Base-by-base conservation (phyloP, 352 stramenopile species). In the Phytophthora lateralis region DNA sequence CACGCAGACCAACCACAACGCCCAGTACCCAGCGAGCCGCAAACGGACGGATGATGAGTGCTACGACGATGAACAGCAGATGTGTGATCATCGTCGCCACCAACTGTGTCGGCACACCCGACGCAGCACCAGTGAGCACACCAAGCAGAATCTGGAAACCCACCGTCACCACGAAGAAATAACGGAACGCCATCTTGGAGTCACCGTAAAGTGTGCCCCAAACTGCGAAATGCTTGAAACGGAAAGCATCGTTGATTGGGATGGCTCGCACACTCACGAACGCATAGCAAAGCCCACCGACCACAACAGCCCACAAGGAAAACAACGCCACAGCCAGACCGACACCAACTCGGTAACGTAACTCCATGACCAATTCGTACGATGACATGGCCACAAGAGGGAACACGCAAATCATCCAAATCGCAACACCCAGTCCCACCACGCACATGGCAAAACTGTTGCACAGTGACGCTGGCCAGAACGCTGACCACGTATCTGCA, bases 341-440 rank as follows among this genome's bases (percentile, higher is more conserved):
- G 27, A 71, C 53, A 14, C 62, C 83, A 26, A 85, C 63, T 20
- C 64, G 55, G 47, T 84, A 88, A 29, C 62, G 62, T n/a, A 86
- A 64, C 65, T 89, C 63, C 82, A 91, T 93, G 20, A 71, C 66
- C 11, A 89, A 48, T 47, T 89, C 83, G 50, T 84, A 89, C 52
- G 72, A 78, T 37, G 75, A 80, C 20, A 85, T 79, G 3, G 79
- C 62, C 17, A 74, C 62, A 15, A 93, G 66, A 15, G 84, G 84
- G 44, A 84, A 88, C 3, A 87, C 56, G 43, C 76, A 74, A 29
- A 90, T 32, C 24, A 78, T 20, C 78, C 78, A 89, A 12, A 91
- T 26, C 9, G 80, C 73, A 7, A 87, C 73, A 0, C 60, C 65
- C 12, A 89, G 38, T 14, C 81, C 80, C 12, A 89, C 47, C 20